These are phyloP conservation scores for Fusarium scirpi DNA, from an alignment of 2,329 filamentous ascomycete species.

Conservation along the genomic window DNA sequence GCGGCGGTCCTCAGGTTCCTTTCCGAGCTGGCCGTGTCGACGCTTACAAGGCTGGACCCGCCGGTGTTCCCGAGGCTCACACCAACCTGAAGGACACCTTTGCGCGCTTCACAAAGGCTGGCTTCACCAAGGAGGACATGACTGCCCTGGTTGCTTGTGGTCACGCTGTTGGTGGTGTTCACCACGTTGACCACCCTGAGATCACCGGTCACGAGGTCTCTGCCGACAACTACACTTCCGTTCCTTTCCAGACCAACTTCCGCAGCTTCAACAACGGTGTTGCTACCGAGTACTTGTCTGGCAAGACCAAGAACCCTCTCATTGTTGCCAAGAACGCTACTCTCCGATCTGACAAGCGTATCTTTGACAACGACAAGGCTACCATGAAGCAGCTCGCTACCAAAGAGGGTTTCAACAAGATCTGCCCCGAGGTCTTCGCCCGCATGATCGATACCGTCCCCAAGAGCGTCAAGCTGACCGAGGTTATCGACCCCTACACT, in stretches of 20 bases:
- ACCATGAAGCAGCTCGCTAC: constrained; percentile 55
- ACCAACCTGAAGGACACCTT: constrained; percentile 45
- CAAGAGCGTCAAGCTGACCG: constrained; percentile 45
- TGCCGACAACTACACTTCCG: constrained; percentile 48
- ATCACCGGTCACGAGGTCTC: constrained; percentile 46
- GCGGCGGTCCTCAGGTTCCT: constrained; percentile 41
- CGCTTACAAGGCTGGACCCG: constrained; percentile 46
- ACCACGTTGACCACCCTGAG: constrained; percentile 56
- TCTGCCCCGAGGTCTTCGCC: constrained; percentile 48
- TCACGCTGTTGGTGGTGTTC: constrained; percentile 57
- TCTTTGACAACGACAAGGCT: constrained; percentile 60
- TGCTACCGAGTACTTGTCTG: constrained; percentile 58
- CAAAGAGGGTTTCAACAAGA: constrained; percentile 52
- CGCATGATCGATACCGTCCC: constrained; percentile 55
- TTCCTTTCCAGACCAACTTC: constrained; percentile 52
- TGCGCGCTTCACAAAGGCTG: constrained; percentile 45
- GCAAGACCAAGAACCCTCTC: constrained; percentile 57
- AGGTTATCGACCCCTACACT: constrained; percentile 46
- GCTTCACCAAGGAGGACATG: constrained; percentile 52
- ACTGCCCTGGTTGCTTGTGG: constrained; percentile 54
- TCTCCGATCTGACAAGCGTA: constrained; percentile 56
- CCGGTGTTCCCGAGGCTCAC: constrained; percentile 49
- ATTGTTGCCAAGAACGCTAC: constrained; percentile 55
- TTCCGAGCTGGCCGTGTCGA: constrained; percentile 50
- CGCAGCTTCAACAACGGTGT: constrained; percentile 58